Base-by-base conservation (phyloP, 2,329 filamentous ascomycete genomes). In the Cryphonectria carpinicola region DNA sequence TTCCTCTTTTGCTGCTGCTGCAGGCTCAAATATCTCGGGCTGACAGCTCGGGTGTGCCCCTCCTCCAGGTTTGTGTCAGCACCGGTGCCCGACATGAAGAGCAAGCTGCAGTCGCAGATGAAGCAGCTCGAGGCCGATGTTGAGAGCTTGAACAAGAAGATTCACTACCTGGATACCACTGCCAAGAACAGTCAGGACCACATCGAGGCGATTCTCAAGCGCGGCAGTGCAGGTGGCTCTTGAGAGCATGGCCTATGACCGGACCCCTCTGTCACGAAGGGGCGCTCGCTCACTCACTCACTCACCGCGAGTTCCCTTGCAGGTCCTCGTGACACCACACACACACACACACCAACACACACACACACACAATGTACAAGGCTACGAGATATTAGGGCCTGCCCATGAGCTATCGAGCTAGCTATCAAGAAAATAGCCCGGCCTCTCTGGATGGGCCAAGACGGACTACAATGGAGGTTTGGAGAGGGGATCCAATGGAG, bases 101-200 rank as follows among this genome's bases (percentile, higher is more conserved):
- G 90, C 76, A 92, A 96, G 75, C 86, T 98, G 70, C 86, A 90
- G 52, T 84, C 85, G 61, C 94, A 98, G 82, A 90, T 90, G 70
- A 88, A 91, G 77, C 89, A 91, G 67, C 83, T 95, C 73, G 92
- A 94, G 76, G 86, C 87, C 39, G 95, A 98, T 76, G 89, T 97
- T 72, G 87, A 92, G 56, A 92, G 91, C 74, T 83, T 98, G 74
- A 90, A 93, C 75, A 97, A 98, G 87, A 94, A 93, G 81, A 85
- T 98, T 76, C 89, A 95, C 76, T 98, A 98, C 79, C 86, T 98
- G 61, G 95, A 98, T 84, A 97, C 94, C 70, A 98, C 96, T 65
- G 92, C 94, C 79, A 94, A 97, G 84, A 99, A 98, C 78, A 97
- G 94, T 81, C 90, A 92, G 76, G 90, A 95, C 75, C 94, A 97